Percentiles rank a stretch among this genome's conserved stretches.
Evolutionary conservation across 2,329 filamentous ascomycete species (phyloP).

Genomic region (Beauveria pseudobassiana): DNA sequence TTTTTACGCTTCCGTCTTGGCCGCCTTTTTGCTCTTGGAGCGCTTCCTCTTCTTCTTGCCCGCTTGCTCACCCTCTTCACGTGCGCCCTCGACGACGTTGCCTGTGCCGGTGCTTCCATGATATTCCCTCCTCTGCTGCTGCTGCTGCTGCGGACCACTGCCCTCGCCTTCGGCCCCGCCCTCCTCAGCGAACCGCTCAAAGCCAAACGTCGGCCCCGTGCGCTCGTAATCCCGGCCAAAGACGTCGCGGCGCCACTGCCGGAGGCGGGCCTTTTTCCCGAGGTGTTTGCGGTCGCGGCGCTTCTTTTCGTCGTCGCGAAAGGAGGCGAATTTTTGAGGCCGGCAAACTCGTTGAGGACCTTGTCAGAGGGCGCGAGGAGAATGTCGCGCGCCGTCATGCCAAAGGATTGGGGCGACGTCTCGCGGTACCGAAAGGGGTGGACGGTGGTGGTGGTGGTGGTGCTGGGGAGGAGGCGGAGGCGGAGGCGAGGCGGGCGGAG

Average conservation of each 20-base stretch:
- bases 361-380: constrained; percentile 78
- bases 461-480: constrained; percentile 4
- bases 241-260: constrained; percentile 70
- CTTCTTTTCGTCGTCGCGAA: constrained; percentile 85
- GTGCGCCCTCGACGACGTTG: constrained; percentile 17
- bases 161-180: neutral
- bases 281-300: constrained; percentile 78
- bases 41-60: constrained; percentile 39
- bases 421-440: constrained; percentile 81
- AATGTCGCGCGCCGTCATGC: constrained; percentile 84
- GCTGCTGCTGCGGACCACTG: neutral
- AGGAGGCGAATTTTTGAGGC: constrained; percentile 91
- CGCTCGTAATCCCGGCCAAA: constrained; percentile 53
- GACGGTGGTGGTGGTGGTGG: neutral
- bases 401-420: constrained; percentile 83
- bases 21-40: constrained; percentile 37
- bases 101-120: neutral
- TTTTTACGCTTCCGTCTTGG: constrained; percentile 21
- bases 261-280: constrained; percentile 83
- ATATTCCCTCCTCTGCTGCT: constrained; percentile 20
- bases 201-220: constrained; percentile 51
- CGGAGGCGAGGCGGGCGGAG: constrained; percentile 31
- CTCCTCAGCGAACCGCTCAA: constrained; percentile 33
- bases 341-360: constrained; percentile 81
- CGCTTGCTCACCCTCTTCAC: constrained; percentile 15